Evolutionary conservation across 768 basidiomycete genomes (phyloP).

Genomic region (Cystofilobasidium macerans): DNA sequence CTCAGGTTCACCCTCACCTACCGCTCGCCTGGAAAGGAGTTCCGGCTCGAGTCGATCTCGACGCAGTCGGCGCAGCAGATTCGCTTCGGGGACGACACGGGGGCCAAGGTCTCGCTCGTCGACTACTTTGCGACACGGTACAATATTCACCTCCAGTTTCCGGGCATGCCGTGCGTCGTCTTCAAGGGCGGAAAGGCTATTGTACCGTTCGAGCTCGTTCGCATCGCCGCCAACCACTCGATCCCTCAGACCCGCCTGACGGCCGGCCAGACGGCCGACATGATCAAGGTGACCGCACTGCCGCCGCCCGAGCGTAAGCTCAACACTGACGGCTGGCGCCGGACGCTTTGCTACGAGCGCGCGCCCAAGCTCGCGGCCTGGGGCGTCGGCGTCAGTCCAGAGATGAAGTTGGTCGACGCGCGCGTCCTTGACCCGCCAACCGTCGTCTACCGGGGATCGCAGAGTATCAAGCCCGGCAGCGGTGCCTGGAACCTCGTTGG

Average conservation of each 20-base stretch:
- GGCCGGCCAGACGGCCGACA: constrained; percentile 9
- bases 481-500: constrained; percentile 36
- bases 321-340: constrained; percentile 33
- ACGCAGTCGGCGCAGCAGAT: background rate
- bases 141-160: constrained; percentile 8
- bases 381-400: constrained; percentile 34
- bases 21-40: background rate
- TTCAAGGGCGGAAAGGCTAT: constrained; percentile 5
- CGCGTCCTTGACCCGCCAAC: constrained; percentile 34
- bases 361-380: constrained; percentile 33
- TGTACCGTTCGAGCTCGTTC: constrained; percentile 18
- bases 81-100: constrained; percentile 14
- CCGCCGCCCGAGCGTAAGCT: background rate
- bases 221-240: constrained; percentile 12
- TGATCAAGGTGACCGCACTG: constrained; percentile 12
- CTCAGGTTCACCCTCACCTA: background rate
- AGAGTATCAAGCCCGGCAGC: constrained; percentile 22
- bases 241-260: constrained; percentile 14
- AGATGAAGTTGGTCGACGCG: constrained; percentile 33
- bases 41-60: background rate
- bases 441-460: background rate
- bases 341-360: constrained; percentile 31
- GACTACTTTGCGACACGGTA: constrained; percentile 9
- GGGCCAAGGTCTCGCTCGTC: background rate
- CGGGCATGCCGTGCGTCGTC: constrained; percentile 9